phyloP scores from a whole-genome alignment of 768 basidiomycete genomes.

The Rhodotorula toruloides region DNA sequence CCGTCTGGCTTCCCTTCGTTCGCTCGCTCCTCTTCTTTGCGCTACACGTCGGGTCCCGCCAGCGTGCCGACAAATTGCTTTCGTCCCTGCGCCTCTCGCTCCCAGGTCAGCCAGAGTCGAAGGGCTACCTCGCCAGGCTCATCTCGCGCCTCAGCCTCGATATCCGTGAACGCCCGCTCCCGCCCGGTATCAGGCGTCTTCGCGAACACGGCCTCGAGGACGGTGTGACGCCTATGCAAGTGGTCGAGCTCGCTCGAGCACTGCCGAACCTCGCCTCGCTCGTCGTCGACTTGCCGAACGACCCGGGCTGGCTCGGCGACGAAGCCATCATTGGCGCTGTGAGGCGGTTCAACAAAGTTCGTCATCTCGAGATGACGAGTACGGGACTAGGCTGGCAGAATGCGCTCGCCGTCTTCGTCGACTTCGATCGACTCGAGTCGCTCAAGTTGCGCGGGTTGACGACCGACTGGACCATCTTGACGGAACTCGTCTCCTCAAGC shows the following conservation, averaged over 20 bases:
- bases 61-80: neutral
- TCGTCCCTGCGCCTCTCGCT: slow-evolving; percentile 42
- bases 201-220: neutral
- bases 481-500: neutral
- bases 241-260: neutral
- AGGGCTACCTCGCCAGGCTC: slow-evolving; percentile 77
- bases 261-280: neutral
- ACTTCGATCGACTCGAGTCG: neutral
- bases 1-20: neutral
- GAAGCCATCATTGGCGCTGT: neutral
- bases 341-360: neutral
- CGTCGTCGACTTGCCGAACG: neutral
- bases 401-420: neutral
- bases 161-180: neutral
- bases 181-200: neutral
- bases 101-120: slow-evolving; percentile 68
- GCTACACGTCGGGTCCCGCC: neutral
- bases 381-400: neutral
- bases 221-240: neutral
- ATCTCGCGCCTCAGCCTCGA: slow-evolving; percentile 45
- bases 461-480: neutral
- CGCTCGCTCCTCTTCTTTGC: slow-evolving; percentile 4
- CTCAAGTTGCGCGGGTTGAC: neutral
- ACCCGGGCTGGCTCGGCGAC: neutral
- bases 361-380: neutral